Evolutionary conservation across 169 alveolate genomes (phyloP).

Genomic region (Eimeria tenella): DNA sequence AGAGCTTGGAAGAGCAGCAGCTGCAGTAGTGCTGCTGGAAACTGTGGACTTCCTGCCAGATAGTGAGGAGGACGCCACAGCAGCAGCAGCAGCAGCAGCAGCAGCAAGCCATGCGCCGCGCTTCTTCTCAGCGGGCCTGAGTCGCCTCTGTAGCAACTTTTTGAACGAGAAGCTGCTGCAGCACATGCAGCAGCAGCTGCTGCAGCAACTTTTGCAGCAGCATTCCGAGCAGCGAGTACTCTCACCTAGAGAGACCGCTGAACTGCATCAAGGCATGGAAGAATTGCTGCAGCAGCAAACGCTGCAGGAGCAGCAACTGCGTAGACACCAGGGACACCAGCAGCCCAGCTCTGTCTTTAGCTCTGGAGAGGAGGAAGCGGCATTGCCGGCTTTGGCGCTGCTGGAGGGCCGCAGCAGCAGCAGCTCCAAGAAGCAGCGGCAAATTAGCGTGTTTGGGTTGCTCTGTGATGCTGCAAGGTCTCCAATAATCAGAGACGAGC

Average conservation of each 20-base stretch:
- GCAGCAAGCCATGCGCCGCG: conserved; percentile 19
- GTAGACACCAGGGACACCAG: background rate
- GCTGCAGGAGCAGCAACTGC: conserved; percentile 6
- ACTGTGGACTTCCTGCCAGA: conserved; percentile 28
- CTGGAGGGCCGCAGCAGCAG: conserved; percentile 41
- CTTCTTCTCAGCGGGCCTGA: conserved; percentile 28
- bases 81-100: background rate
- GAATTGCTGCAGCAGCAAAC: conserved; percentile 4
- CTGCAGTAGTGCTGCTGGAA: conserved; percentile 56
- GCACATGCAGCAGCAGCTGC: conserved; percentile 72
- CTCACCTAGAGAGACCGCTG: conserved; percentile 10
- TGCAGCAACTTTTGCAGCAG: conserved; percentile 53
- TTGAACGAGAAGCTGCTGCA: conserved; percentile 41
- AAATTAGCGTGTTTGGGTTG: background rate
- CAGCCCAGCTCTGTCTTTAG: background rate
- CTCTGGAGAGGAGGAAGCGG: background rate
- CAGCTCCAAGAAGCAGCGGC: conserved; percentile 22
- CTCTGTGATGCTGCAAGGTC: conserved; percentile 29
- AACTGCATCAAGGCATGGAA: conserved; percentile 39
- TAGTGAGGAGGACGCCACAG: background rate
- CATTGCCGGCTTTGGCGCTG: conserved; percentile 10
- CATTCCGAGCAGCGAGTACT: conserved; percentile 26
- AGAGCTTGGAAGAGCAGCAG: background rate
- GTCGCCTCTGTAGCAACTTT: conserved; percentile 53
- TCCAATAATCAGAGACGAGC: conserved; percentile 20